Conservation (phyloP, 495 filamentous ascomycete species). For the Recurvomyces mirabilis region DNA sequence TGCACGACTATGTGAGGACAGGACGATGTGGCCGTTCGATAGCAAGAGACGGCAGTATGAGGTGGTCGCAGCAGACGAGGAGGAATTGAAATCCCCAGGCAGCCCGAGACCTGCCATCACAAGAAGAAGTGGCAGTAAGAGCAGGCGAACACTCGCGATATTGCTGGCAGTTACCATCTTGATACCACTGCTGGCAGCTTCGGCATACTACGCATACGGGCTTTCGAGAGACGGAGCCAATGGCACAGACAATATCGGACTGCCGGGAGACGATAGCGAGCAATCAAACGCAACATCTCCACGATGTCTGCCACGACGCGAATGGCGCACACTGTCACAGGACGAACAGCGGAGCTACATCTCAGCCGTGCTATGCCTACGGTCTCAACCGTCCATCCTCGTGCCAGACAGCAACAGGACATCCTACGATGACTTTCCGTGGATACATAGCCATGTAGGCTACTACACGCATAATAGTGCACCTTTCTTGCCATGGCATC, state of each 20-base stretch:
- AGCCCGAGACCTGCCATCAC: too few relatives aligned
- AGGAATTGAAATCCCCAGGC: conserved; percentile 2
- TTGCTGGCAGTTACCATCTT: not conserved
- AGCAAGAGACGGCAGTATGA: not conserved
- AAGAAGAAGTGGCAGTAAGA: not conserved
- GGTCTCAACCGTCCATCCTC: conserved; percentile 9
- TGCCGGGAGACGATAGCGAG: not conserved
- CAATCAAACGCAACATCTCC: not conserved
- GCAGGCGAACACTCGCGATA: not conserved
- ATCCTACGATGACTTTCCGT: conserved; percentile 16
- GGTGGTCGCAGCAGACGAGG: conserved; percentile 1
- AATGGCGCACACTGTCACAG: conserved; percentile 13
- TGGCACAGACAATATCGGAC: too few relatives aligned
- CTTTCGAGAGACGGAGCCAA: too few relatives aligned
- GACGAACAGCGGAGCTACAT: conserved; percentile 9
- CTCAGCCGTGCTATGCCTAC: conserved; percentile 13
- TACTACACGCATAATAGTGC: conserved; percentile 16
- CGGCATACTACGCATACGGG: not conserved
- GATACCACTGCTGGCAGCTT: not conserved
- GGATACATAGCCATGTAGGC: conserved; percentile 15
- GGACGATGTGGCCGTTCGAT: conserved; percentile 11
- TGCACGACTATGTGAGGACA: too few relatives aligned
- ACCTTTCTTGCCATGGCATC: conserved; percentile 15
- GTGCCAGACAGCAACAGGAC: conserved; percentile 1
- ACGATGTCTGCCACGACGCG: conserved; percentile 6